Base-by-base conservation (phyloP, 495 filamentous ascomycete species). In the Achaetomiella virescens region DNA sequence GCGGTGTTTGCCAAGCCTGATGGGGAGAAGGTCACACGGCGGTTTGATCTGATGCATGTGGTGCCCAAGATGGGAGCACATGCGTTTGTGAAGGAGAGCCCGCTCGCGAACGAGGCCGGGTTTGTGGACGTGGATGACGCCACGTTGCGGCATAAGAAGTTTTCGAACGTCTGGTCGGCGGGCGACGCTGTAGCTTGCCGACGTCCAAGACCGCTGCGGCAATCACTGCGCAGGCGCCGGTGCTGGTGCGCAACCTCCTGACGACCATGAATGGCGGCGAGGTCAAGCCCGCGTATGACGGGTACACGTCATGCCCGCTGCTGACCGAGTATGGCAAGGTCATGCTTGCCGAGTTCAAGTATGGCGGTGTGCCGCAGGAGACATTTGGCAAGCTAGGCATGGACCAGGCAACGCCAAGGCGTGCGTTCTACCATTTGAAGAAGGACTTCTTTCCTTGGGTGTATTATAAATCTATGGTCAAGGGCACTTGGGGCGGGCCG, bases 371-470 rank as follows among this genome's bases (percentile, higher is more conserved):
- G 58, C 84, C 84, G 5, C 84, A 86, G 72, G 84, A 87, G 76
- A 86, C 84, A 0, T 87, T 87, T 59, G 73, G 65, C 18, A 59
- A 68, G 15, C 68, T 86, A 18, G 83, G 81, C 7, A 73, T 80
- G 41, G 80, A 83, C 60, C 83, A 86, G 70, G 75, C 71, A 12
- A 64, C 56, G 14, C 83, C 84, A 0, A 73, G 78, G 6, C 69
- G 77, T 9, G 60, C 74, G 10, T 88, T 81, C 66, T 88, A 84
- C 47, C 70, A 86, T 52, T 53, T 88, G 48, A 88, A 88, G 76
- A 88, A 86, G 72, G 77, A 85, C 61, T 83, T 88, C 61, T 88
- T 88, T 75, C 82, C 82, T 0, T 84, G 81, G 81, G 82, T 85
- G 44, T 85, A 84, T 61, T 74, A 71, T 17, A 71, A 78, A 14